Evolutionary conservation across 225 moss, liverwort and hornwort genomes (phyloP), one percentile per base, ranked within the genome.

Genomic region (Antitrichia curtipendula): DNA sequence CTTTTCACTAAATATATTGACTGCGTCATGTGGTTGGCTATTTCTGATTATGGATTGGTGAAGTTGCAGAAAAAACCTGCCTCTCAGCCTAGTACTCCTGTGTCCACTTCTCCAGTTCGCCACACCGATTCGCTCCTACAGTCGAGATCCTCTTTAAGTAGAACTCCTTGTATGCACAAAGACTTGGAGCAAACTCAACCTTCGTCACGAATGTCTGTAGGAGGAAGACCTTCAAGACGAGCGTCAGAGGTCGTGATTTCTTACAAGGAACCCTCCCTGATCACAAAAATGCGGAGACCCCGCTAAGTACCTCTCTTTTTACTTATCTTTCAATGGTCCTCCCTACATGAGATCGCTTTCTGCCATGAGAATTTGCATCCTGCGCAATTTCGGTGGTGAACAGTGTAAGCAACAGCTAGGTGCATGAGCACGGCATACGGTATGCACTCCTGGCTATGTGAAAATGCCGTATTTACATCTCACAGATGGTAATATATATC

Each of bases 211-310:
- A 77, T 83, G 87, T 94, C 91, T 38, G 64, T 91, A 15, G 92
- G 94, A 45, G 91, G 91, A 43, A 91, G 94, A 83, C 94, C 92
- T 75, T 92, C 92, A 85, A 91, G 94, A 83, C 92, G 93, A 85
- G 92, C 93, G 65, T 88, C 92, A 32, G 91, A 83, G 87, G 92
- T n/a, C 63, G 93, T 94, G 65, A 77, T 91, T 86, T 94, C 93
- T 49, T 94, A 94, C 65, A 94, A 92, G 87, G 93, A 94, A 88
- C 93, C 93, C 64, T 91, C 85, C 34, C 78, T 94, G 43, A 43
- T 82, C 34, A 38, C 91, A 28, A 94, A 94, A 86, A 94, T 94
- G 92, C 88, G 93, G 78, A 94, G 93, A 87, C 93, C 93, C 52
- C 89, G 77, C 56, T 92, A 47, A 64, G 17, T 63, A 78, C 47